phyloP scores from a whole-genome alignment of 495 filamentous ascomycete species.

The Melanomma pulvis-pyrius region DNA sequence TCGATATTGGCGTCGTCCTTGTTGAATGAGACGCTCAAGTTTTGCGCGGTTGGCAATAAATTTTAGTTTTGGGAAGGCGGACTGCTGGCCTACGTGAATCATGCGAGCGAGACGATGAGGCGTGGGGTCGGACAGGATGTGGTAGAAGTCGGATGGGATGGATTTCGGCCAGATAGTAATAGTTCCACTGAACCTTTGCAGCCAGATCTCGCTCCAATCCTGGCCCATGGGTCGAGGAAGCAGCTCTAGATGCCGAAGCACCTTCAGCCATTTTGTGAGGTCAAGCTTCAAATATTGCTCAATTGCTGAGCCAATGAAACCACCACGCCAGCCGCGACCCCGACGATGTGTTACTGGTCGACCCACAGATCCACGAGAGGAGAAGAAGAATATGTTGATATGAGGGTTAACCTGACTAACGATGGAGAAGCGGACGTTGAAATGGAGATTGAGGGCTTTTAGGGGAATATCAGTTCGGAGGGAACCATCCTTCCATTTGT shows the following conservation, averaged over 20 bases:
- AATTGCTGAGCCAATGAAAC: slow-evolving; percentile 85
- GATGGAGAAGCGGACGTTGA: slow-evolving; percentile 97
- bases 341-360: slow-evolving; percentile 91
- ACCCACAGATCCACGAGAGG: slow-evolving; percentile 84
- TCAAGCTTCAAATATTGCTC: slow-evolving; percentile 96
- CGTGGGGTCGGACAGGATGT: slow-evolving; percentile 83
- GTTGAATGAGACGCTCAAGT: slow-evolving; percentile 77
- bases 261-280: slow-evolving; percentile 93
- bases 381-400: slow-evolving; percentile 98
- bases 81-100: slow-evolving; percentile 84
- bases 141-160: slow-evolving; percentile 72
- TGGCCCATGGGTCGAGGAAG: slow-evolving; percentile 89
- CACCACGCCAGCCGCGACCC: slow-evolving; percentile 93
- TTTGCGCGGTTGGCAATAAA: slow-evolving; percentile 86
- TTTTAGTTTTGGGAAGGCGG: slow-evolving; percentile 83
- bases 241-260: slow-evolving; percentile 87
- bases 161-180: slow-evolving; percentile 94
- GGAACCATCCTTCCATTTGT: slow-evolving; percentile 98
- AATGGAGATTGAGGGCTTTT: slow-evolving; percentile 88
- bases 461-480: slow-evolving; percentile 94
- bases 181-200: slow-evolving; percentile 91
- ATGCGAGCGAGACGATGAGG: slow-evolving; percentile 76
- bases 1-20: slow-evolving; percentile 64
- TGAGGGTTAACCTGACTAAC: slow-evolving; percentile 97
- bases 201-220: slow-evolving; percentile 94